Conservation (phyloP, 352 stramenopile genomes). For the Globisporangium rhizosaccharum region DNA sequence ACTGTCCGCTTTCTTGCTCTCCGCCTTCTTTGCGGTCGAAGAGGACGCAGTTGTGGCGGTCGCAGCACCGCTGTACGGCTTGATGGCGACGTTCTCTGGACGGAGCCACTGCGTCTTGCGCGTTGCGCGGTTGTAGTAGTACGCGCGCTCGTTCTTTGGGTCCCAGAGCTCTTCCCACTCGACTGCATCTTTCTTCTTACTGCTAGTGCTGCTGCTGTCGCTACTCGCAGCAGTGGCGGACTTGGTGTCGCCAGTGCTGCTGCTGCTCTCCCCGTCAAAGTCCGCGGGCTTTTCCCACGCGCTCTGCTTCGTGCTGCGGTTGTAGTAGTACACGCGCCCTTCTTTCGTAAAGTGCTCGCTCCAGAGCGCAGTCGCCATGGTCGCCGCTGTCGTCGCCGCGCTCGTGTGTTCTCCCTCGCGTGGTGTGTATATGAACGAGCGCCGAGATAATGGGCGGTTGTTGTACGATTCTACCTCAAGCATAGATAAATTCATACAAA, state of each 20-base stretch:
- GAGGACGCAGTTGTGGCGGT: not conserved
- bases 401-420: not conserved
- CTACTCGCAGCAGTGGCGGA: not conserved
- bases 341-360: slow-evolving; percentile 86
- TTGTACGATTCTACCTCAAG: not conserved
- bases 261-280: slow-evolving; percentile 50
- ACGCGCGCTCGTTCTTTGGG: slow-evolving; percentile 77
- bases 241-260: not conserved
- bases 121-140: slow-evolving; percentile 82
- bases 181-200: slow-evolving; percentile 17
- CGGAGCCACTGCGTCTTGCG: slow-evolving; percentile 80
- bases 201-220: not conserved
- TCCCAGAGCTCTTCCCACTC: slow-evolving; percentile 87
- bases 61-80: slow-evolving; percentile 38
- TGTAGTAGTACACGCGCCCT: slow-evolving; percentile 86
- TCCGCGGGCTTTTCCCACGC: slow-evolving; percentile 79
- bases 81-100: slow-evolving; percentile 74
- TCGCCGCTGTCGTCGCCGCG: not conserved
- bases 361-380: slow-evolving; percentile 42
- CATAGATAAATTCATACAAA: not conserved
- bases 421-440: not conserved
- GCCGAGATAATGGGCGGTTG: not conserved
- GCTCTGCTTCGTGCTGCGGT: slow-evolving; percentile 82
- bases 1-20: slow-evolving; percentile 14
- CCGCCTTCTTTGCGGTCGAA: slow-evolving; percentile 18